Base-by-base conservation (phyloP, 2,329 filamentous ascomycete genomes). In the Colletotrichum sp. region DNA sequence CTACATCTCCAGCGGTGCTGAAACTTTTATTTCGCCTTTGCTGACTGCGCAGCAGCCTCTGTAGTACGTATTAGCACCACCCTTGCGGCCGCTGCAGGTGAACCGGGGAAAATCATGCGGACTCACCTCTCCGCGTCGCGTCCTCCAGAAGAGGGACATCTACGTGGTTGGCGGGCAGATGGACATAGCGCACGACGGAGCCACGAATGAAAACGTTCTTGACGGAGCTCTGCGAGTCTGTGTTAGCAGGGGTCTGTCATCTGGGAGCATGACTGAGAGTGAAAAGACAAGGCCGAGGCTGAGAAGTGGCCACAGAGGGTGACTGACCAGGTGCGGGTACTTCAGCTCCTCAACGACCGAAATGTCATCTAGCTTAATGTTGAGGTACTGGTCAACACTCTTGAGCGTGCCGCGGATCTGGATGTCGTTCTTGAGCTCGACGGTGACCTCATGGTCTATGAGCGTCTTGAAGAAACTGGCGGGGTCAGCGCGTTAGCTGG, bases 341-440 rank as follows among this genome's bases (percentile, higher is more conserved):
- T 96, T 96, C 82, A 97, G 88, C 87, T 99, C 95, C 79, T 99
- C 96, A 30, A 98, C 91, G 36, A 99, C 96, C 78, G 93, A 91
- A 77, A 99, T 98, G 82, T 98, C 95, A 83, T 99, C 97, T 67
- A 99, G 92, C 89, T 99, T 99, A 88, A 99, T 98, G 88, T 99
- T 99, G 83, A 99, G 92, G 87, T 98, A 99, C 88, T 99, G 97
- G 85, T 99, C 97, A 79, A 99, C 96, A 83, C 95, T 98, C 90
- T 99, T 99, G 79, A 99, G 90, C 43, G 94, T 98, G 79, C 97
- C 97, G 81, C 95, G 95, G 85, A 99, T 98, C 84, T 96, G 96
- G 81, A 99, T 98, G 87, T 99, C 97, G 86, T 99, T 99, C 88
- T 99, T 99, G 85, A 99, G 94, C 89, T 99, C 97, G 84, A 99